These are phyloP conservation scores for Alternaria rosae DNA, from an alignment of 2,329 filamentous ascomycete genomes.

Conservation along the genomic window DNA sequence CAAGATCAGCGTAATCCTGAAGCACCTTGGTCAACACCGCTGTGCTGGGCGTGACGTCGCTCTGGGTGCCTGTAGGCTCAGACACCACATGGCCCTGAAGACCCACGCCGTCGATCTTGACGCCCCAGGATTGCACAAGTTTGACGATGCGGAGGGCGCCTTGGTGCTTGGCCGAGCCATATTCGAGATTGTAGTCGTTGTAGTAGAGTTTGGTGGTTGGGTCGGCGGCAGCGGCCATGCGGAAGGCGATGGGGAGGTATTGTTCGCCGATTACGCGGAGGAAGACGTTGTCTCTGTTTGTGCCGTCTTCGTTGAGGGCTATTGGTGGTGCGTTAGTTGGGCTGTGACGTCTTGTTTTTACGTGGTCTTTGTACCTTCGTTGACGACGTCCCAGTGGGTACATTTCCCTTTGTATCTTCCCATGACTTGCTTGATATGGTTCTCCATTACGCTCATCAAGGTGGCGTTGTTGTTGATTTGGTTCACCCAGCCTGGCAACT, in stretches of 20 bases:
- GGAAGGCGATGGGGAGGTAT: slow-evolving; percentile 66
- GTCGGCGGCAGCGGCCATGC: slow-evolving; percentile 63
- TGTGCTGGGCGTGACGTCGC: slow-evolving; percentile 53
- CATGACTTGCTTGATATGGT: slow-evolving; percentile 49
- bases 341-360: not conserved
- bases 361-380: slow-evolving; percentile 32
- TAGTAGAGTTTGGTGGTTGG: slow-evolving; percentile 67
- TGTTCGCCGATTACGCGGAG: slow-evolving; percentile 63
- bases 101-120: slow-evolving; percentile 67
- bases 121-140: slow-evolving; percentile 48
- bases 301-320: slow-evolving; percentile 66
- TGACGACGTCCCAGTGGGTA: slow-evolving; percentile 49
- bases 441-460: slow-evolving; percentile 48
- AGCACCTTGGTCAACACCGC: slow-evolving; percentile 57
- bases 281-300: slow-evolving; percentile 62
- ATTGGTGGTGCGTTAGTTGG: not conserved
- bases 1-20: slow-evolving; percentile 59
- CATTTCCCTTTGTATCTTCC: slow-evolving; percentile 49
- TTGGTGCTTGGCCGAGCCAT: slow-evolving; percentile 53
- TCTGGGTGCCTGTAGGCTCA: slow-evolving; percentile 59
- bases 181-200: slow-evolving; percentile 71
- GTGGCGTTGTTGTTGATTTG: slow-evolving; percentile 47
- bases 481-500: slow-evolving; percentile 49
- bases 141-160: slow-evolving; percentile 46
- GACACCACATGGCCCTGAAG: slow-evolving; percentile 64